Percentiles rank a stretch among this genome's conserved stretches.
These are phyloP conservation scores for Papiliotrema flavescens DNA, from an alignment of 1,284 basidiomycete genomes.

Conservation along the genomic window DNA sequence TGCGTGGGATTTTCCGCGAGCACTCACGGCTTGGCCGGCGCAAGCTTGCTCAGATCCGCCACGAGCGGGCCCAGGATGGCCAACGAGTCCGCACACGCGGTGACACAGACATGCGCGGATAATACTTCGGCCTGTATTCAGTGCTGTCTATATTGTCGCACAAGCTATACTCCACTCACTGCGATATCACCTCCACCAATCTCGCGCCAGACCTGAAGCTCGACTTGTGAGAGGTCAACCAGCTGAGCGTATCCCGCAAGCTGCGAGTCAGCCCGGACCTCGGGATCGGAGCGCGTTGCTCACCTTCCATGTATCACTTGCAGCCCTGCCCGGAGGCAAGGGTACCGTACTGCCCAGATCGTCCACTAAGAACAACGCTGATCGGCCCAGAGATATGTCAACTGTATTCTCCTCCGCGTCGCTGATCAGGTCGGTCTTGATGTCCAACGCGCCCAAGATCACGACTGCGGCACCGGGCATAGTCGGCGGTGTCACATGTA, in stretches of 20 bases:
- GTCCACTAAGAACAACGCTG: constrained; percentile 62
- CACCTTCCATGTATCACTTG: constrained; percentile 66
- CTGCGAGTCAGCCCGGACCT: constrained; percentile 27
- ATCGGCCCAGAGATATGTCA: constrained; percentile 53
- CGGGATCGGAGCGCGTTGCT: constrained; percentile 21
- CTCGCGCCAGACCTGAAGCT: constrained; percentile 46
- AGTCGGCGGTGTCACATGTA: constrained; percentile 60
- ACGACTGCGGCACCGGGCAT: constrained; percentile 64
- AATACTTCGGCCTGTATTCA: constrained; percentile 28
- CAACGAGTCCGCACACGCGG: constrained; percentile 50
- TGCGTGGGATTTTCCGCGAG: no score
- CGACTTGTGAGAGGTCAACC: constrained; percentile 58
- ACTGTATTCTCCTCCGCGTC: constrained; percentile 60
- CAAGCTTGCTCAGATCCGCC: constrained; percentile 37
- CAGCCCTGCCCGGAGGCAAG: constrained; percentile 18
- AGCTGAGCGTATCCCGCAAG: constrained; percentile 35
- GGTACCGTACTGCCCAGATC: constrained; percentile 50
- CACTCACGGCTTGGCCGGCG: constrained; percentile 15
- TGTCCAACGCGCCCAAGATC: constrained; percentile 62
- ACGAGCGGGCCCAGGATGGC: constrained; percentile 36
- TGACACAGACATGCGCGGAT: constrained; percentile 27
- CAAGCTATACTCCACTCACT: constrained; percentile 6
- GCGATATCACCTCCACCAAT: constrained; percentile 20
- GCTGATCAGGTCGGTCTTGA: constrained; percentile 68
- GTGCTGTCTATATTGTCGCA: background rate